phyloP scores from a whole-genome alignment of 441 rosid genomes.

The Dalechampia spathulata region DNA sequence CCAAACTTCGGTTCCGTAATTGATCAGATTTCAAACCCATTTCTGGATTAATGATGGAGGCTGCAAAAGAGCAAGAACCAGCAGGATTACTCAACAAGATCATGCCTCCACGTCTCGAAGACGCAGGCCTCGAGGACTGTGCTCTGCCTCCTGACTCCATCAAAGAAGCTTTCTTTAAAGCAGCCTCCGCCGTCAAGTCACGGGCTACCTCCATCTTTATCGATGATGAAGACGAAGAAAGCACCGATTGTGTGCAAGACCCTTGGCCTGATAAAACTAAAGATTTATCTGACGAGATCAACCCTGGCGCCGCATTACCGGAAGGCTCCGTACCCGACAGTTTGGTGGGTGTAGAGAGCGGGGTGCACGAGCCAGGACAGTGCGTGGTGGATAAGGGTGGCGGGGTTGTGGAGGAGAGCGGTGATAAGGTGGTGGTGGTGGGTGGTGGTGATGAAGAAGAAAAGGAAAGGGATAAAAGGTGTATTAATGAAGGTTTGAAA shows the following conservation, averaged over 20 bases:
- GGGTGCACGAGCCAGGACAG: slow-evolving; percentile 13
- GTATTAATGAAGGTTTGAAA: slow-evolving; percentile 34
- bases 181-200: slow-evolving; percentile 52
- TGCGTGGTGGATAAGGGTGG: slow-evolving; percentile 35
- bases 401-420: slow-evolving; percentile 22
- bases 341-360: slow-evolving; percentile 20
- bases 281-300: slow-evolving; percentile 5
- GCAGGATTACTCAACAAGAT: slow-evolving; percentile 33
- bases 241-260: slow-evolving; percentile 35
- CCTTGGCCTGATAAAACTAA: slow-evolving; percentile 24
- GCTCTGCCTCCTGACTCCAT: slow-evolving; percentile 69
- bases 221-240: slow-evolving; percentile 27
- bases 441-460: slow-evolving; percentile 16
- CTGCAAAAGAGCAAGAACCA: slow-evolving; percentile 1
- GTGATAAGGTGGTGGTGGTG: slow-evolving; percentile 24
- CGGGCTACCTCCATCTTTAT: slow-evolving; percentile 37
- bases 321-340: slow-evolving; percentile 17
- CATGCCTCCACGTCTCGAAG: slow-evolving; percentile 66
- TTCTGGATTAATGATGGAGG: background rate
- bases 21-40: too few species aligned
- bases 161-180: slow-evolving; percentile 70
- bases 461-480: slow-evolving; percentile 19
- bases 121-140: slow-evolving; percentile 82
- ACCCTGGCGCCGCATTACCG: background rate
- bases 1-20: too few species aligned